Conservation (phyloP, 345 rosid genomes). For the Acer yangbiense region DNA sequence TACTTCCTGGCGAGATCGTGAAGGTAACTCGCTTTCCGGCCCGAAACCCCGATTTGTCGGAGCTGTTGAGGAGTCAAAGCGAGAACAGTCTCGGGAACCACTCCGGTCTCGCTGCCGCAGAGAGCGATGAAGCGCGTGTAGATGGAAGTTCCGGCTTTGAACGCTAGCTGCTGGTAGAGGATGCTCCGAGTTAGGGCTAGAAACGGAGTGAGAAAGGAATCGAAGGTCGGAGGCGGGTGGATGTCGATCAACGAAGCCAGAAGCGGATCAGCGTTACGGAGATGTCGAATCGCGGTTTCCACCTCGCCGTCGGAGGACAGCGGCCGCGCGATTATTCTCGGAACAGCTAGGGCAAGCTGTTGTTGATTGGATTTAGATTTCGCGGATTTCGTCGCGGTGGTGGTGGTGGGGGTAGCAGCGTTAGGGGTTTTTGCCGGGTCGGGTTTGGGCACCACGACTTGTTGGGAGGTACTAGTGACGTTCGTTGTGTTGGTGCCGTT, state of each 20-base stretch:
- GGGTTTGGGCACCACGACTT: constrained; percentile 20
- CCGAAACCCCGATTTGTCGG: constrained; percentile 90
- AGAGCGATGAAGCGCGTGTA: constrained; percentile 83
- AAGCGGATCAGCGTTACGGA: constrained; percentile 75
- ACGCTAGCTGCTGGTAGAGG: constrained; percentile 88
- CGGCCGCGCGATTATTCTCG: constrained; percentile 62
- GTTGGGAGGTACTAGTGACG: constrained; percentile 22
- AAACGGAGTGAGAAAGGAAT: constrained; percentile 78
- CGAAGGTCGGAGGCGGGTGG: constrained; percentile 76
- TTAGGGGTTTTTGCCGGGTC: constrained; percentile 32
- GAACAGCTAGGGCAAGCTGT: constrained; percentile 40
- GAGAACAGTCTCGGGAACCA: constrained; percentile 71
- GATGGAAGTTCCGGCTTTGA: constrained; percentile 85
- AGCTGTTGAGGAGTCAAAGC: constrained; percentile 74
- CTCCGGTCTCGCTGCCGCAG: constrained; percentile 80
- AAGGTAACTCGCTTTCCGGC: constrained; percentile 89
- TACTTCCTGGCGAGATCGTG: constrained; percentile 94
- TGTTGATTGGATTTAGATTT: constrained; percentile 37
- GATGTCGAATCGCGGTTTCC: constrained; percentile 73
- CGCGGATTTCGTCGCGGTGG: constrained; percentile 26
- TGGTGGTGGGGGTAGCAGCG: not conserved
- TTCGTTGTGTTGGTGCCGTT: constrained; percentile 12
- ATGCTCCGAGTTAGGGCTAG: constrained; percentile 86
- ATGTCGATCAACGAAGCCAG: constrained; percentile 63
- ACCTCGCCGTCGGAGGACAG: constrained; percentile 87